A percentile compares a stretch with the other conserved stretches of the same genome.
phyloP scores from a whole-genome alignment of 768 basidiomycete genomes.

The Podaxis sp. region DNA sequence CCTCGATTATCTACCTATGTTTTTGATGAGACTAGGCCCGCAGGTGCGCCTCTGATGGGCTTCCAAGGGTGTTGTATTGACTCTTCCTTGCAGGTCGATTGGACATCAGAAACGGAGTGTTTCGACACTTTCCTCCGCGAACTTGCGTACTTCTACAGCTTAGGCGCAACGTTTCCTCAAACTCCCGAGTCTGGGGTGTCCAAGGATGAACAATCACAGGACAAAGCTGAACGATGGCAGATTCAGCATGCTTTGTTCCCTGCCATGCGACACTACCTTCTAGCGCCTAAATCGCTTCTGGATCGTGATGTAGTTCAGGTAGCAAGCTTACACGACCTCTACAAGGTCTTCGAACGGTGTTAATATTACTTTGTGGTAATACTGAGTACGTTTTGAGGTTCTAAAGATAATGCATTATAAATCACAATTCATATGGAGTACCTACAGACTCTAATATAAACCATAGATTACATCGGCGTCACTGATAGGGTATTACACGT shows the following conservation, averaged over 20 bases:
- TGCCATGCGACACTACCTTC: constrained; percentile 73
- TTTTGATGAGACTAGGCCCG: constrained; percentile 91
- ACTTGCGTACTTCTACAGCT: constrained; percentile 84
- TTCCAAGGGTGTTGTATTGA: neutral
- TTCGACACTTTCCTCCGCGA: constrained; percentile 86
- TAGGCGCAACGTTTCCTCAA: constrained; percentile 39
- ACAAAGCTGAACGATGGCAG: constrained; percentile 69
- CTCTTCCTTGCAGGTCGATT: constrained; percentile 64
- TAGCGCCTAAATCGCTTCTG: constrained; percentile 62
- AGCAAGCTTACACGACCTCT: constrained; percentile 87
- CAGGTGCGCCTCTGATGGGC: constrained; percentile 48
- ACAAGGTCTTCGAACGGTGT: constrained; percentile 93
- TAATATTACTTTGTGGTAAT: constrained; percentile 30
- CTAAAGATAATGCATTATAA: neutral
- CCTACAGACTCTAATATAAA: constrained; percentile 5
- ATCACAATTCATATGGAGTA: neutral
- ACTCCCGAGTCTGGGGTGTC: constrained; percentile 26
- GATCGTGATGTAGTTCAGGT: constrained; percentile 82
- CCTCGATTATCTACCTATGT: constrained; percentile 83
- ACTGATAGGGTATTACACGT: constrained; percentile 6
- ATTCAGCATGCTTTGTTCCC: constrained; percentile 92
- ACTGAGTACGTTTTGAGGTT: neutral
- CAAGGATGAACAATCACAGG: constrained; percentile 41
- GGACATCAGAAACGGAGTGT: constrained; percentile 82
- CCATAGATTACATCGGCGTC: constrained; percentile 13